Evolutionary conservation across 768 basidiomycete genomes (phyloP).

Genomic region (Xerocomellus intermedius): DNA sequence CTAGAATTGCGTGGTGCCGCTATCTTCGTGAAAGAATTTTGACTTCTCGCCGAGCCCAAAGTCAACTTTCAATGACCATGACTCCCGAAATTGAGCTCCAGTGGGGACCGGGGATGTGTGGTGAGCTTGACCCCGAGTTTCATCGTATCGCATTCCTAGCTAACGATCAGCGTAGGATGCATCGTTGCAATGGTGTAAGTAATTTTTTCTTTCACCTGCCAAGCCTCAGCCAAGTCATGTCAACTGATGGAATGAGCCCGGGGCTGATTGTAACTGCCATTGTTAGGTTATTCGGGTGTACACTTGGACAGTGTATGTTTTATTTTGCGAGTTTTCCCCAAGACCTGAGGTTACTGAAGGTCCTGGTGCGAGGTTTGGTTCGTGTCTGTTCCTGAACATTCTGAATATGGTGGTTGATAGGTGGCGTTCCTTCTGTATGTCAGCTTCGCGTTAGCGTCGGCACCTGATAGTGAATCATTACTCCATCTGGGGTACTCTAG

Average conservation of each 20-base stretch:
- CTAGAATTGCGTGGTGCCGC: too few species aligned
- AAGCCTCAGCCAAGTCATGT: too few species aligned
- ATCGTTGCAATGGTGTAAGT: conserved; percentile 1
- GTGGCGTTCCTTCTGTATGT: conserved; percentile 2
- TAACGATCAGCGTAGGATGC: not conserved
- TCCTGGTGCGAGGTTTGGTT: not conserved
- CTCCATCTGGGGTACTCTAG: not conserved
- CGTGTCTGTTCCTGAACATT: not conserved
- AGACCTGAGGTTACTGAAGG: conserved; percentile 7
- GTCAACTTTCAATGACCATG: not conserved
- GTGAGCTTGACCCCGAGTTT: not conserved
- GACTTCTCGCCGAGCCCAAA: too few species aligned
- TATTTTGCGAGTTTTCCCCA: conserved; percentile 9
- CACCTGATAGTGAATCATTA: not conserved
- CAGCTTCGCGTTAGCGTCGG: not conserved
- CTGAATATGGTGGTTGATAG: not conserved
- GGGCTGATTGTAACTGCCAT: not conserved
- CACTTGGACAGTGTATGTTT: conserved; percentile 7
- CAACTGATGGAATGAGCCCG: too few species aligned
- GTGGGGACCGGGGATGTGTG: not conserved
- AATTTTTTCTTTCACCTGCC: not conserved
- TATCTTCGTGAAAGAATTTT: too few species aligned
- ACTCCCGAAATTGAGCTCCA: not conserved
- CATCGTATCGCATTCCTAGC: not conserved
- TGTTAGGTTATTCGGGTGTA: conserved; percentile 10